These are phyloP conservation scores for Colletotrichum sp. DNA, from an alignment of 2,329 filamentous ascomycete genomes.

Conservation along the genomic window DNA sequence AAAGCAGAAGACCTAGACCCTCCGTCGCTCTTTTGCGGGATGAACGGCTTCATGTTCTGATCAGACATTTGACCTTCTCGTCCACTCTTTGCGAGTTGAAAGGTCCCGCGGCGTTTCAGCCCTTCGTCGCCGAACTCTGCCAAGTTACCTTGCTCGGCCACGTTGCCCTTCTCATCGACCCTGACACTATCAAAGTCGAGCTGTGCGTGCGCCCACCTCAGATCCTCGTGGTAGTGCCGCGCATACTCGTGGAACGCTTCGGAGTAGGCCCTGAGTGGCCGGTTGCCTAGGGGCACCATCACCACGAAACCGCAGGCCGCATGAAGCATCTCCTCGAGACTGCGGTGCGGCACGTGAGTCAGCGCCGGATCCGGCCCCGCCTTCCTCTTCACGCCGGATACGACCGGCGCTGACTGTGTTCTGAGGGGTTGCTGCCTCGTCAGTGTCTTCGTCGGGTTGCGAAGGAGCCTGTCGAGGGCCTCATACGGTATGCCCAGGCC, in stretches of 20 bases:
- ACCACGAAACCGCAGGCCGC: background rate
- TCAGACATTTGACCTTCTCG: background rate
- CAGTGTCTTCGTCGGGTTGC: background rate
- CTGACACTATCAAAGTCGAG: background rate
- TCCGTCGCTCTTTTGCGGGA: background rate
- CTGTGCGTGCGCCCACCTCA: background rate
- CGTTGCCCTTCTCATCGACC: background rate
- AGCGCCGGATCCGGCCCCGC: background rate
- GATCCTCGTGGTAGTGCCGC: background rate
- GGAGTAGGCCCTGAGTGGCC: background rate
- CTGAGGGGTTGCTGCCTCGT: background rate
- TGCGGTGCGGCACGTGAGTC: background rate
- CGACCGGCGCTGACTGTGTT: background rate
- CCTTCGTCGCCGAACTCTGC: background rate
- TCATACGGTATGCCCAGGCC: background rate
- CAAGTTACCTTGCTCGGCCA: background rate
- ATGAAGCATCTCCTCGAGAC: constrained; percentile 3
- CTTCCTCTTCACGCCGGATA: background rate
- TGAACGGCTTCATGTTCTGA: background rate
- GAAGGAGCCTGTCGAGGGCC: background rate
- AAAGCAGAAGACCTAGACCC: background rate
- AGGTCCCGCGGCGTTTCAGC: background rate
- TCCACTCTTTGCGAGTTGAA: background rate
- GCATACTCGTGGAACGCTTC: background rate
- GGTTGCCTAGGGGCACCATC: background rate